phyloP scores from a whole-genome alignment of 1,284 basidiomycete genomes.

The Sanghuangporus weigelae region DNA sequence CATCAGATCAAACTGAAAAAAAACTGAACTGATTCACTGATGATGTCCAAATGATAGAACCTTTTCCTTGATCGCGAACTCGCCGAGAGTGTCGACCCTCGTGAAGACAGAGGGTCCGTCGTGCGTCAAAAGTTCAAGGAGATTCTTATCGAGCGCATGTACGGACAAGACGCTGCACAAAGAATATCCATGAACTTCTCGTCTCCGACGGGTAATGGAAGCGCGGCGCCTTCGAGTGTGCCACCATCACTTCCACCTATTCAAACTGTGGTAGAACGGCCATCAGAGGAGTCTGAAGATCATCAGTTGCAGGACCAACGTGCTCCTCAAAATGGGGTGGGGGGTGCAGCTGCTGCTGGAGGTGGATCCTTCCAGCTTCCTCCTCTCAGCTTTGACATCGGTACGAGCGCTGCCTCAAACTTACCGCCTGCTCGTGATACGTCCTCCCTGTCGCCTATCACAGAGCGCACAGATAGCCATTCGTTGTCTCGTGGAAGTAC shows the following conservation, averaged over 20 bases:
- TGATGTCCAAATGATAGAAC: conserved; percentile 36
- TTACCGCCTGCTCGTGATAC: conserved; percentile 23
- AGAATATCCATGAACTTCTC: conserved; percentile 9
- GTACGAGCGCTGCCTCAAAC: conserved; percentile 21
- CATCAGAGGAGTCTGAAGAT: conserved; percentile 7
- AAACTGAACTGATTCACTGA: conserved; percentile 1
- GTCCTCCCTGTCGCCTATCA: conserved; percentile 21
- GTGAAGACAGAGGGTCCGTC: conserved; percentile 70
- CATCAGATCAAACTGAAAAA: not conserved
- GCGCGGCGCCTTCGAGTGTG: not conserved
- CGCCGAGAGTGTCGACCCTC: conserved; percentile 74
- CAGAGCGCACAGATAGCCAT: conserved; percentile 12
- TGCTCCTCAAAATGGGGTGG: not conserved
- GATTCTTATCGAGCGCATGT: conserved; percentile 67
- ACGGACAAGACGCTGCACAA: conserved; percentile 25
- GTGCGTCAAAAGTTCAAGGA: conserved; percentile 59
- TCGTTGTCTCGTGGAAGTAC: conserved; percentile 10
- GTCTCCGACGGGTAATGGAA: conserved; percentile 3
- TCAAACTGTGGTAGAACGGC: conserved; percentile 11
- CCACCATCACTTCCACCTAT: conserved; percentile 17
- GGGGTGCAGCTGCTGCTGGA: not conserved
- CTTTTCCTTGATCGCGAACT: conserved; percentile 88
- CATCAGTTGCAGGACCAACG: conserved; percentile 7
- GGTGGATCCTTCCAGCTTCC: conserved; percentile 27
- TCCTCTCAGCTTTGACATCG: conserved; percentile 29